phyloP scores from a whole-genome alignment of 371 early-diverging fungal species.

The Rhizomucor miehei region DNA sequence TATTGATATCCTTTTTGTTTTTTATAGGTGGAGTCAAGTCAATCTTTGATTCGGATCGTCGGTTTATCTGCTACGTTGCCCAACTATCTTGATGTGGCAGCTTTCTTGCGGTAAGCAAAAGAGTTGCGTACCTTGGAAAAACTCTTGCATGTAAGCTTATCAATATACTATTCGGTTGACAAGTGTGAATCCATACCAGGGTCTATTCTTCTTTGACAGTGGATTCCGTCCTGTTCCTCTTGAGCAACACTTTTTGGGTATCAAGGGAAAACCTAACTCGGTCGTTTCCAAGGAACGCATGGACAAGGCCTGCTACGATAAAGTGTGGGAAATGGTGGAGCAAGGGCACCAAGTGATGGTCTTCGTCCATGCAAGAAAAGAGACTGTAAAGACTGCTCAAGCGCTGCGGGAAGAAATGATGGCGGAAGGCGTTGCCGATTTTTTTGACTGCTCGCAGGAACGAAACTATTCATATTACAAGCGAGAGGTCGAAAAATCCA shows the following conservation, averaged over 20 bases:
- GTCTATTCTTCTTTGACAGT: slow-evolving; percentile 94
- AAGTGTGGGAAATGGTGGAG: slow-evolving; percentile 69
- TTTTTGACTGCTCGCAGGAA: slow-evolving; percentile 40
- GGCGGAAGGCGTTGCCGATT: slow-evolving; percentile 53
- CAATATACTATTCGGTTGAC: too few species aligned
- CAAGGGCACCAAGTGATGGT: slow-evolving; percentile 97
- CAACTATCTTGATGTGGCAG: slow-evolving; percentile 97
- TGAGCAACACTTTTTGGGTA: slow-evolving; percentile 92
- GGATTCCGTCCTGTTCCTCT: slow-evolving; percentile 95
- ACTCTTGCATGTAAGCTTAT: too few species aligned
- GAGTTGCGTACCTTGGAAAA: too few species aligned
- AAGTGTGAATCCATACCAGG: slow-evolving; percentile 87
- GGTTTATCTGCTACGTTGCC: slow-evolving; percentile 99
- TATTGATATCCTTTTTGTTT: neutral
- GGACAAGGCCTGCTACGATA: slow-evolving; percentile 87
- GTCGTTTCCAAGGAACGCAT: slow-evolving; percentile 62
- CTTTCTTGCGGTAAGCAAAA: slow-evolving; percentile 82
- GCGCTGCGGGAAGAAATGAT: slow-evolving; percentile 75
- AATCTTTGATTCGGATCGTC: slow-evolving; percentile 95
- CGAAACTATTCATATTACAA: slow-evolving; percentile 23
- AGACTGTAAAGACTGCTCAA: slow-evolving; percentile 92
- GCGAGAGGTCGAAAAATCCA: slow-evolving; percentile 57
- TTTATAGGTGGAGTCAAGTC: slow-evolving; percentile 77
- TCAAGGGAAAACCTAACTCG: slow-evolving; percentile 86
- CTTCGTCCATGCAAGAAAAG: slow-evolving; percentile 97